Base-by-base conservation (phyloP, 805 yeast genomes). In the Barnettozyma vustinii region DNA sequence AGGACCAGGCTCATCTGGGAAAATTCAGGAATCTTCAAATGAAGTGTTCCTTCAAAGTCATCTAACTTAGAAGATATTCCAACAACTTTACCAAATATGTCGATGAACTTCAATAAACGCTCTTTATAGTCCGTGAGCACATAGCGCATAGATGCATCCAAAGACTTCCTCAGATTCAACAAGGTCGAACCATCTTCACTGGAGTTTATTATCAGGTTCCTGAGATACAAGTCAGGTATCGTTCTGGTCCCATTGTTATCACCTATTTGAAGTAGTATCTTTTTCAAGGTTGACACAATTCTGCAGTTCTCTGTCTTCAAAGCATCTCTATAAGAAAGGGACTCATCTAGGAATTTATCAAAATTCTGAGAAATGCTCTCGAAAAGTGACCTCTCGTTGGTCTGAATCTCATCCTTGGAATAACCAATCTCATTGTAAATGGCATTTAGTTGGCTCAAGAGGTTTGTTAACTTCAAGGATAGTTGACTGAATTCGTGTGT, bases 381-480 rank as follows among this genome's bases (percentile, higher is more conserved):
- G 54, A 80, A 80, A 13, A 81, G 73, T 40, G 70, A 69, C 32
- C 72, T 63, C 54, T 78, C 80, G 54, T 78, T 80, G 35, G 63
- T 63, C 13, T 73, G 58, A 2, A 78, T 74, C 49, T 80, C 83
- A 9, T 61, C 57, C n/a, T 69, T 60, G 1, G 82, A 70, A 57
- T 76, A 79, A 1, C 87, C 87, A 37, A 81, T 80, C 49, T 71
- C 74, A 43, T 68, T 67, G 58, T 79, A 79, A 9, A 79, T 71
- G 5, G 58, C 56, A 45, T 74, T 71, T n/a, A 80, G 60, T 45
- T 75, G 73, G 18, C 63, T 63, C 35, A 72, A 53, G 9, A 59
- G 51, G 7, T 27, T 46, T 5, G 58, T 41, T 2, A 60, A 51
- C 27, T 56, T 56, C 5, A 36, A 8, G 1, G 61, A 52, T 6